Conservation (phyloP, 768 basidiomycete genomes). For the Kwoniella mangroviensis region DNA sequence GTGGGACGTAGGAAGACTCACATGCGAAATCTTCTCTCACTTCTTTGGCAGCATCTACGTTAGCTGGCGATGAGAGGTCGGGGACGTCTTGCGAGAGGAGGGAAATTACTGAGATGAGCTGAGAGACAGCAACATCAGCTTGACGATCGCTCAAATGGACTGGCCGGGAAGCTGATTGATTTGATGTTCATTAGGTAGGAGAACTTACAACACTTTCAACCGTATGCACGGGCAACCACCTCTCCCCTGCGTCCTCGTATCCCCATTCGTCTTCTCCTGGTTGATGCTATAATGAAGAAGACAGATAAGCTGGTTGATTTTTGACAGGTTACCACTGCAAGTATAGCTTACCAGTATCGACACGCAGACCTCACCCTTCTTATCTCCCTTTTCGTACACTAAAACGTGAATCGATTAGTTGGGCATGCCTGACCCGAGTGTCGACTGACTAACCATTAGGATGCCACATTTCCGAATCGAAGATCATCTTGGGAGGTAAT, state of each 20-base stretch:
- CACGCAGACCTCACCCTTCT: constrained; percentile 60
- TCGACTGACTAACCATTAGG: constrained; percentile 57
- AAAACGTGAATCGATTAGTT: background rate
- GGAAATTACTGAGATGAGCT: constrained; percentile 97
- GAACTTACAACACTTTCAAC: constrained; percentile 87
- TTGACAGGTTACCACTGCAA: constrained; percentile 1
- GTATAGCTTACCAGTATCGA: constrained; percentile 59
- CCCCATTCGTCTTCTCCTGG: constrained; percentile 93
- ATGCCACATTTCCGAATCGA: constrained; percentile 62
- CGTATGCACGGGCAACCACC: constrained; percentile 97
- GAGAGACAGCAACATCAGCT: constrained; percentile 15
- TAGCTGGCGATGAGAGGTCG: constrained; percentile 90
- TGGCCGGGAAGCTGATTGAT: background rate
- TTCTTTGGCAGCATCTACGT: constrained; percentile 83
- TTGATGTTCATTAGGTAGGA: background rate
- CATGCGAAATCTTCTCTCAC: constrained; percentile 49
- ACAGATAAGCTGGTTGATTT: constrained; percentile 18
- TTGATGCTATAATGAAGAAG: constrained; percentile 68
- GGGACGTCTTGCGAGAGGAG: constrained; percentile 89
- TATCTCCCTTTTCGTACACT: constrained; percentile 60
- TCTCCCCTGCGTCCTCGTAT: constrained; percentile 93
- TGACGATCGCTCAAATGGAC: background rate
- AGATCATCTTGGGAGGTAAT: constrained; percentile 85
- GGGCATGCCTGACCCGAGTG: background rate
- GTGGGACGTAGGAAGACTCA: constrained; percentile 42